Base-by-base conservation (phyloP, 768 basidiomycete genomes). In the Exidia glandulosa region DNA sequence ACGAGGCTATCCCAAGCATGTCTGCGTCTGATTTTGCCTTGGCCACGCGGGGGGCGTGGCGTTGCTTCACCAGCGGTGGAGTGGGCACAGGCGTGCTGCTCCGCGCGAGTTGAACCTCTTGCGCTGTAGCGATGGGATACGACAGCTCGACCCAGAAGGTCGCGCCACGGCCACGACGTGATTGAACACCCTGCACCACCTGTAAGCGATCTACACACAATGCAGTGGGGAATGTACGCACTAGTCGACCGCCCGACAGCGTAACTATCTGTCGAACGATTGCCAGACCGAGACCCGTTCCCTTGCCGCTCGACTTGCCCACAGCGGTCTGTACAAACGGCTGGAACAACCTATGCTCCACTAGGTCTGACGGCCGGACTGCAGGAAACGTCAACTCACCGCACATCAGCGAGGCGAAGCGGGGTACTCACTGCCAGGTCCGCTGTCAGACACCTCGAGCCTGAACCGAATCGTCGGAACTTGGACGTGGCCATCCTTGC, bases 201-300 rank as follows among this genome's bases (percentile, higher is more conserved):
- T 12, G 27, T 25, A 33, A 31, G 1, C 45, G 12, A 47, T 25
- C 12, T 23, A 3, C n/a, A 12, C 12, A 41, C 2, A 19, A 19
- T 58, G 7, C 23, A 27, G 10, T 58, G 14, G 10, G 14, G n/a
- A 29, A 59, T 32, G 32, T 10, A 56, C 58, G 16, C 52, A 67
- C 76, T 57, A 79, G 62, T 57, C 76, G 69, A 30, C 77, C 77
- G 32, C 74, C 71, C 33, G 70, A 71, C 1, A 77, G 66, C 58
- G 71, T 71, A 57, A 79, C 71, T 61, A 79, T 79, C 59, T 76
- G 75, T 33, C 74, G 68, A 10, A 77, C 73, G 34, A 79, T 68
- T 6, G 77, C 77, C 12, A 79, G 64, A 32, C 77, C 77, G 13
- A 79, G 64, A 3, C 77, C 77, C 7, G 76, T 76, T 13, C 76